Base-by-base conservation (phyloP, 2,329 filamentous ascomycete genomes). In the Blumeria graminis region DNA sequence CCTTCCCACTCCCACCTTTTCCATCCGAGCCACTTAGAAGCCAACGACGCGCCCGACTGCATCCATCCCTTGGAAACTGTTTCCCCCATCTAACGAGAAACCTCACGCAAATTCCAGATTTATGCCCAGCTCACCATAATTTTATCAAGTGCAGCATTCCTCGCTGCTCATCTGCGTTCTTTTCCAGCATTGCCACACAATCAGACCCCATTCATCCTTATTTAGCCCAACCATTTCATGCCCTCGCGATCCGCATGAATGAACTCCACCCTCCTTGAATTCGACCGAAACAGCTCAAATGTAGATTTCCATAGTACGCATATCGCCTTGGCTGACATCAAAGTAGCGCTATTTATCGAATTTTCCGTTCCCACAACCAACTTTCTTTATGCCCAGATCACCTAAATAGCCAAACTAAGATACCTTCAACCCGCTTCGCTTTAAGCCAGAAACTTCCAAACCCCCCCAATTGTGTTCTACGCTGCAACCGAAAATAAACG, bases 331-430 rank as follows among this genome's bases (percentile, higher is more conserved):
- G 46, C 36, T 16, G 50, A 48, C 34, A 28, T 55, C 18, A 38
- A 56, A 39, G 45, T 52, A 39, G 41, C 41, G 52, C 33, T 43
- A 52, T 56, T 57, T 51, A 52, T 52, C 33, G 52, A 56, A 56
- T 57, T 58, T 60, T 56, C 57, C 55, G 55, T 60, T 60, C 56
- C 59, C 58, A 55, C 35, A 57, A 57, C 61, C 61, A 60, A 59
- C 65, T 64, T 65, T 63, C 63, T 66, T 61, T 66, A 63, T 65
- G 58, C 63, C 63, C 62, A 55, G n/a, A n/a, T 32, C 33, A 56
- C 60, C 54, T 58, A 56, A 50, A 57, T 48, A 51, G 56, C 59
- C 56, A 57, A 56, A 56, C 57, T 57, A 51, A 36, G 57, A 46
- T 16, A 55, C 52, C 59, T 60, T 61, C 59, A 61, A 61, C 60